Percentiles rank a stretch among this genome's conserved stretches.
These are phyloP conservation scores for Didymella arachidicola DNA, from an alignment of 2,329 filamentous ascomycete species.

Conservation along the genomic window DNA sequence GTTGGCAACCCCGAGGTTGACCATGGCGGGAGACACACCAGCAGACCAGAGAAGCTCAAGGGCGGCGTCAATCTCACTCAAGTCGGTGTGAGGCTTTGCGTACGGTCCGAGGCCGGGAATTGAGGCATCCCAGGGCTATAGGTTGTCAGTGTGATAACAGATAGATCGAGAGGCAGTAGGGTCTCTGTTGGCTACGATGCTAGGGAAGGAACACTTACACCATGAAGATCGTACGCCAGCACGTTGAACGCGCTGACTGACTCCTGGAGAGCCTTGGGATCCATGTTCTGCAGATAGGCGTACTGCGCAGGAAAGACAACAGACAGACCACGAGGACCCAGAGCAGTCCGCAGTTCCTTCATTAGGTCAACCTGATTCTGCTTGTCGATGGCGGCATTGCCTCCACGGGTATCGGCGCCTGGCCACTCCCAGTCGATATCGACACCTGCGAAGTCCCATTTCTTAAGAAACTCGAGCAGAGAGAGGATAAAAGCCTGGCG, in stretches of 20 bases:
- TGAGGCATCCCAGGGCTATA: constrained; percentile 21
- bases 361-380: constrained; percentile 33
- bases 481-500: constrained; percentile 50
- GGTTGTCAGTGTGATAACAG: neutral
- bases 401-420: constrained; percentile 45
- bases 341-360: constrained; percentile 30
- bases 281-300: constrained; percentile 38
- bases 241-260: constrained; percentile 55
- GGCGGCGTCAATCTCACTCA: constrained; percentile 56
- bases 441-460: constrained; percentile 54
- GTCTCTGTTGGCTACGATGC: no score
- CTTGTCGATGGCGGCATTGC: constrained; percentile 45
- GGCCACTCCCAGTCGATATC: constrained; percentile 59
- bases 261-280: constrained; percentile 33
- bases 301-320: constrained; percentile 39
- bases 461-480: constrained; percentile 52
- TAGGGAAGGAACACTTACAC: constrained; percentile 27
- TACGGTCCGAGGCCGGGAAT: constrained; percentile 40
- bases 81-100: constrained; percentile 55
- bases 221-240: constrained; percentile 59
- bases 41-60: constrained; percentile 59
- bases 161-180: neutral
- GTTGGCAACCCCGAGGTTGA: constrained; percentile 57
- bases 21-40: constrained; percentile 51
- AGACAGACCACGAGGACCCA: constrained; percentile 33